Base-by-base conservation (phyloP, 371 early-diverging fungal species). In the Mucor velutinosus region DNA sequence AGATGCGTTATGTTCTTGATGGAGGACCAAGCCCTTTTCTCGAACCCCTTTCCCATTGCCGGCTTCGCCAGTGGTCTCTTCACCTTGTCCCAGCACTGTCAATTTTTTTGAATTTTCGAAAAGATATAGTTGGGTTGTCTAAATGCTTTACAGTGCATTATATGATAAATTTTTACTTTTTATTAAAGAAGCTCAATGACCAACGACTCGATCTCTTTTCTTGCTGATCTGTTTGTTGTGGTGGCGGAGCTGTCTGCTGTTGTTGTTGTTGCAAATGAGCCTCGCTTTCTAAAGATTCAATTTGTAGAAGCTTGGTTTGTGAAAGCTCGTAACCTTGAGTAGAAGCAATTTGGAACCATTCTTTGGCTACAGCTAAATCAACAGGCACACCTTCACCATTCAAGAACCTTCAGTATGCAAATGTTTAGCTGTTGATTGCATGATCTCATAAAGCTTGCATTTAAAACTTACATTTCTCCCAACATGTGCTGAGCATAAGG, bases 341-440 rank as follows among this genome's bases (percentile, higher is more conserved):
- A n/a, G 80, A 71, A 11, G 83, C 83, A 25, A 79, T 79, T 39
- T 76, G 76, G 64, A 79, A 82, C 76, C 78, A 82, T 62, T 80
- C 78, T 49, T 71, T 77, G 6, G 83, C 83, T 10, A 79, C 78
- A 0, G 76, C 78, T 17, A 77, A 51, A 63, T 82, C 83, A 37
- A 76, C 75, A 5, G 77, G 83, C 7, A 82, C 76, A 8, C 83
- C 83, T 62, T 82, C 83, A 0, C 83, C 83, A 65, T 79, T 73
- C 12, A 82, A 41, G 37, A 79, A 82, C 79, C 82, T 81, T 61
- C 19, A 6, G 17, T 14, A 5, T 27, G 37, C 7, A 23, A 30
- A 30, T 6, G 30, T 30, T 41, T 45, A 17, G 12, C 35, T 29
- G 3, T 35, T 65, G 4, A n/a, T 30, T 30, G 30, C 6, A 30